Conservation (phyloP, 2,329 filamentous ascomycete species). For the Cladosporium halotolerans region DNA sequence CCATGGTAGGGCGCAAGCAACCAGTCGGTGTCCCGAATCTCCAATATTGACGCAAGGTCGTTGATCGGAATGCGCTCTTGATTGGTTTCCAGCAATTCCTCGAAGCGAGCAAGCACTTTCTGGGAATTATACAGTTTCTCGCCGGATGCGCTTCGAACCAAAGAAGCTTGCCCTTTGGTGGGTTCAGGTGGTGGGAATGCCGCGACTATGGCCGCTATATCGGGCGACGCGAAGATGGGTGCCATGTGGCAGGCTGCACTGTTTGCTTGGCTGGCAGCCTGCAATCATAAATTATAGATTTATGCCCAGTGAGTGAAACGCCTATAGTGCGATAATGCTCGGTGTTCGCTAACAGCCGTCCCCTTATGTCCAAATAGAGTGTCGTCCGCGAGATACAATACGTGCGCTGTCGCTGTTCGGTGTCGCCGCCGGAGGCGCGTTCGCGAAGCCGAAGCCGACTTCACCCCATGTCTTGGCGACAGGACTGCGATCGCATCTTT, state of each 20-base stretch:
- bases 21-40: conserved; percentile 12
- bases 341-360: too few species aligned
- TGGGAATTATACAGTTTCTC: conserved; percentile 18
- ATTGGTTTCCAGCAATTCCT: conserved; percentile 13
- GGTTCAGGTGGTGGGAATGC: conserved; percentile 20
- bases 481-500: conserved; percentile 2
- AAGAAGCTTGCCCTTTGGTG: conserved; percentile 15
- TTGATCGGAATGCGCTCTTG: conserved; percentile 13
- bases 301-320: too few species aligned
- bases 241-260: conserved; percentile 15
- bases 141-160: conserved; percentile 20
- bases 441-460: too few species aligned
- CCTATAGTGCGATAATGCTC: too few species aligned
- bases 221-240: conserved; percentile 22
- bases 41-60: conserved; percentile 15
- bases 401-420: too few species aligned
- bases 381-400: too few species aligned
- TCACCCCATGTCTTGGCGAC: too few species aligned
- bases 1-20: conserved; percentile 6
- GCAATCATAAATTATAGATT: background rate
- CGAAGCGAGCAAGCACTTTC: conserved; percentile 11
- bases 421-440: too few species aligned
- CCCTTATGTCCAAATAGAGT: too few species aligned
- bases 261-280: conserved; percentile 4
- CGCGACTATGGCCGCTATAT: conserved; percentile 22